Evolutionary conservation across 2,329 filamentous ascomycete species (phyloP).

Genomic region (Berkeleyomyces basicola): DNA sequence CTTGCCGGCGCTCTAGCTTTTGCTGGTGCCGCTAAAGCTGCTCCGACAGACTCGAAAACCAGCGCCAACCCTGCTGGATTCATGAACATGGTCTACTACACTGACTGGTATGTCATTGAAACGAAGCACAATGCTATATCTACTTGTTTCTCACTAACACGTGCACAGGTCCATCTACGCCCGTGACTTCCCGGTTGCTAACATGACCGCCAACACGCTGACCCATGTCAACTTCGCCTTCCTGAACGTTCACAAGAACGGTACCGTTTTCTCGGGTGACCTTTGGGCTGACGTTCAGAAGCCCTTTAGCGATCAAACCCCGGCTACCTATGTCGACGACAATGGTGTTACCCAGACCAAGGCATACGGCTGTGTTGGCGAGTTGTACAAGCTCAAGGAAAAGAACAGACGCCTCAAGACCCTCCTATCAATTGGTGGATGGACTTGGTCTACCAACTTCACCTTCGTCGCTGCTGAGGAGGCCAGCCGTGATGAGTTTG

Average conservation of each 20-base stretch:
- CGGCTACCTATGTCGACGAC: constrained; percentile 26
- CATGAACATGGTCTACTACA: constrained; percentile 14
- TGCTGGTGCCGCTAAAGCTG: not conserved
- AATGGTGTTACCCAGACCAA: constrained; percentile 48
- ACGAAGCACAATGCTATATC: not conserved
- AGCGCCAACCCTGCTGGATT: not conserved
- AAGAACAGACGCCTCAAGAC: constrained; percentile 61
- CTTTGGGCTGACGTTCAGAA: constrained; percentile 54
- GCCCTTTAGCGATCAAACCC: constrained; percentile 36
- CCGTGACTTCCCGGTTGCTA: constrained; percentile 53
- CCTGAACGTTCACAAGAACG: constrained; percentile 54
- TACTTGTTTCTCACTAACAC: not conserved
- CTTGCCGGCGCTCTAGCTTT: constrained; percentile 7
- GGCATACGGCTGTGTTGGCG: constrained; percentile 66
- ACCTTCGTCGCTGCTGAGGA: constrained; percentile 47
- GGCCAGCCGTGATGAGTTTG: constrained; percentile 48
- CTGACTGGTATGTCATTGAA: constrained; percentile 8
- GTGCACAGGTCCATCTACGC: constrained; percentile 50
- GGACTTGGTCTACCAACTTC: constrained; percentile 70
- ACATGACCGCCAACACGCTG: constrained; percentile 51
- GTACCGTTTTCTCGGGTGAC: constrained; percentile 58
- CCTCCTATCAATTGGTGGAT: constrained; percentile 68
- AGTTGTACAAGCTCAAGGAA: constrained; percentile 64
- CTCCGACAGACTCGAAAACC: not conserved
- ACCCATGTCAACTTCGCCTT: constrained; percentile 73